phyloP scores from a whole-genome alignment of 2,329 filamentous ascomycete genomes.

The Xylaria hypoxylon region DNA sequence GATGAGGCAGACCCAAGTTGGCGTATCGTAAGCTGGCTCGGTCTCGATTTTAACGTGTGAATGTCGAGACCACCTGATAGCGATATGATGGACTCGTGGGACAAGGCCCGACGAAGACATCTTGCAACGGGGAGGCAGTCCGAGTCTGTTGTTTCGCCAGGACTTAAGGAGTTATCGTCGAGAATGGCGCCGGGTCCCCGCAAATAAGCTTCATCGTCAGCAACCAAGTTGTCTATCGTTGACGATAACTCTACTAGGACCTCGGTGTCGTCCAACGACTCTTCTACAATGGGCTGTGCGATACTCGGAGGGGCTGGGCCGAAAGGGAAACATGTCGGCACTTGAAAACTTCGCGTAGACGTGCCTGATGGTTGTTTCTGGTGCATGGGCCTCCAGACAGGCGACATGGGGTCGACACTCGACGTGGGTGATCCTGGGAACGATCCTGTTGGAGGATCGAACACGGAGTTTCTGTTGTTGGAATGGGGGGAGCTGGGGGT shows the following conservation, averaged over 20 bases:
- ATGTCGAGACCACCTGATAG: slow-evolving; percentile 90
- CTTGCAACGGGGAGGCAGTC: slow-evolving; percentile 56
- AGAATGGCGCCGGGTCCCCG: slow-evolving; percentile 40
- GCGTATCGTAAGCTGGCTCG: slow-evolving; percentile 76
- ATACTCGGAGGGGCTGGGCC: slow-evolving; percentile 40
- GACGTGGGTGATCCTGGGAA: slow-evolving; percentile 86
- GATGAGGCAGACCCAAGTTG: slow-evolving; percentile 65
- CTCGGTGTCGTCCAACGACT: slow-evolving; percentile 50
- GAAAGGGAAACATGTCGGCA: slow-evolving; percentile 46
- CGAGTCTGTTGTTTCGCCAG: slow-evolving; percentile 47
- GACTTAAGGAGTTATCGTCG: slow-evolving; percentile 47
- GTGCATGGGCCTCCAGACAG: slow-evolving; percentile 64
- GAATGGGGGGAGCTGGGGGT: slow-evolving; percentile 85
- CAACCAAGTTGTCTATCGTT: slow-evolving; percentile 53
- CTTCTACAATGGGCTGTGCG: slow-evolving; percentile 46
- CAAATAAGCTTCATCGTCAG: slow-evolving; percentile 47
- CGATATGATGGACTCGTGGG: slow-evolving; percentile 91
- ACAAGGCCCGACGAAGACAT: slow-evolving; percentile 73
- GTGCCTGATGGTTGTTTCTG: slow-evolving; percentile 68
- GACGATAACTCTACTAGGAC: slow-evolving; percentile 49
- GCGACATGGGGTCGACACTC: slow-evolving; percentile 75
- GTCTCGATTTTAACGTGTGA: slow-evolving; percentile 80
- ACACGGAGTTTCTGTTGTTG: slow-evolving; percentile 78
- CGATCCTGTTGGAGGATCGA: slow-evolving; percentile 78
- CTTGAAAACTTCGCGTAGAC: slow-evolving; percentile 63